Evolutionary conservation across 1,284 basidiomycete species (phyloP).

Genomic region (Xerocomus amazonicus): DNA sequence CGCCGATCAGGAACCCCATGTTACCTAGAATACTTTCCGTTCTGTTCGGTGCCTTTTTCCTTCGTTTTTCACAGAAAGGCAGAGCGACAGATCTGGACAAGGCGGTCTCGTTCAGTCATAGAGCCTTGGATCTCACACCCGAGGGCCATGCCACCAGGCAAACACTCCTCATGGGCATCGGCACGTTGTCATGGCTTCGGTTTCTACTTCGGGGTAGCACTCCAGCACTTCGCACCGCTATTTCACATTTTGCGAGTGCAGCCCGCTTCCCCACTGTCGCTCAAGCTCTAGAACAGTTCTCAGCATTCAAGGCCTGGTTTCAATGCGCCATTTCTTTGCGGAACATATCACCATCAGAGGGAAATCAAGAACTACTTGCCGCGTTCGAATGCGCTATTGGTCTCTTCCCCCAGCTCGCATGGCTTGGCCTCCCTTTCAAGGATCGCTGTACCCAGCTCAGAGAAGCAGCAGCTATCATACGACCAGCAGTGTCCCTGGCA

Average conservation of each 20-base stretch:
- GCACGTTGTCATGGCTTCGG: no score
- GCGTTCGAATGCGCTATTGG: not conserved
- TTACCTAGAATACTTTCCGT: not conserved
- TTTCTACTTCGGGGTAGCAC: no score
- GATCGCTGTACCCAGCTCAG: not conserved
- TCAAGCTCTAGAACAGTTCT: not conserved
- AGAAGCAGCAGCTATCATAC: not conserved
- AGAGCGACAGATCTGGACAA: no score
- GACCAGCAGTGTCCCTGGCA: not conserved
- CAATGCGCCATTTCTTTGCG: not conserved
- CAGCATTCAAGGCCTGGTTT: not conserved
- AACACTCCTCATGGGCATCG: no score
- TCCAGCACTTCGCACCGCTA: not conserved
- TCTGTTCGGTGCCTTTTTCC: no score
- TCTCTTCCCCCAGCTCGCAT: constrained; percentile 7
- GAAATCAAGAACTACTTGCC: not conserved
- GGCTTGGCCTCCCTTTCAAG: constrained; percentile 5
- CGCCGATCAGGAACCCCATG: no score
- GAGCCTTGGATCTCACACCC: no score
- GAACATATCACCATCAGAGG: not conserved
- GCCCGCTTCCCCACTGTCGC: not conserved
- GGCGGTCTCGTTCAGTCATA: no score
- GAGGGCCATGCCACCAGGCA: no score
- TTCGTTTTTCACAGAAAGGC: no score
- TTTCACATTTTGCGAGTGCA: not conserved